Evolutionary conservation across 176 grass and related monocot genomes (phyloP), one percentile per base, ranked within the genome.

Genomic region (Typha latifolia): DNA sequence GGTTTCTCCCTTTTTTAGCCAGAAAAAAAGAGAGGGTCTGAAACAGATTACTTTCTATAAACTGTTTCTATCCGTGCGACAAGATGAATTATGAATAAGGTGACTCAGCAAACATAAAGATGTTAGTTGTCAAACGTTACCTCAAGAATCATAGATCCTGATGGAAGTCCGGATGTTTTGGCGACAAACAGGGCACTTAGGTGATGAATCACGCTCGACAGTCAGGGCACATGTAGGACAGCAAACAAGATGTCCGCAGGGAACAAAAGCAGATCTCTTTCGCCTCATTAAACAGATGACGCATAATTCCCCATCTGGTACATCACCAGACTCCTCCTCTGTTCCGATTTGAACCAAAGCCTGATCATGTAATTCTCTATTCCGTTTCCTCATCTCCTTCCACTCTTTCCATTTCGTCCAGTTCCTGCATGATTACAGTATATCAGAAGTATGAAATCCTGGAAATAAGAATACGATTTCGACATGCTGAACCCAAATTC

Each of bases 171-270:
- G 69, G 52, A 97, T 84, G 57, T 66, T 77, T 69, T 93, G 89
- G 24, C 89, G 83, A 71, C 94, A 97, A 22, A 97, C 62, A 66
- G 94, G 94, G 32, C 94, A 97, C 53, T 80, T 82, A 23, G 85
- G 83, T 62, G 71, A 81, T 8, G 7, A 20, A 51, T 76, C 66
- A 48, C 77, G 70, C 66, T 80, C 83, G 5, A 97, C 77, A 67
- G 50, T 76, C 49, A 82, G 47, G 29, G 88, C 89, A 15, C 94
- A 97, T 1, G 64, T 82, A 61, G 75, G 80, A 51, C 94, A 97
- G 75, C 94, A 97, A 63, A 97, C 86, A 69, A 86, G 89, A 78
- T 97, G 94, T 47, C 94, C 94, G 74, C 94, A 97, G 49, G 89
- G 94, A 83, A 93, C 61, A 82, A 97, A 97, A 69, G 83, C 94